Evolutionary conservation across 179 eudicot genomes (phyloP).

Genomic region (Drosera spatulata): DNA sequence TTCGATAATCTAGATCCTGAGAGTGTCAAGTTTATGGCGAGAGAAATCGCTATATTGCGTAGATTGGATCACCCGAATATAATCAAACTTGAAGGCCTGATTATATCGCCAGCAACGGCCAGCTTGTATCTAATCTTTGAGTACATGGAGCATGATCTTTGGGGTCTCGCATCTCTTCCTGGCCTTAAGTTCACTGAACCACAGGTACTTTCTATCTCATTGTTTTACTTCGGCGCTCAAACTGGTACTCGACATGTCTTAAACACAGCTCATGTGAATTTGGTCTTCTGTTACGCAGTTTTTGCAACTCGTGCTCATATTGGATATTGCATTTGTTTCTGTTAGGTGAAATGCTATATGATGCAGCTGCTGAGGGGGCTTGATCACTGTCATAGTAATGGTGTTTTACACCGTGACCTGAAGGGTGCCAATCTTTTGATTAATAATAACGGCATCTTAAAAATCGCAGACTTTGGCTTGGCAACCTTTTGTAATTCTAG

Average conservation of each 20-base stretch:
- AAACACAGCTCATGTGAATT: neutral
- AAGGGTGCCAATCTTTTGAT: conserved; percentile 83
- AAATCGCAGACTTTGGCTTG: conserved; percentile 83
- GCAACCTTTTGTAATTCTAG: conserved; percentile 67
- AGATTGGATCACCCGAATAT: conserved; percentile 73
- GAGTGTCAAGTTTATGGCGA: conserved; percentile 78
- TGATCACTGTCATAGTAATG: conserved; percentile 75
- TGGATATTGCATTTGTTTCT: no score
- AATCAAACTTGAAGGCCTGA: conserved; percentile 67
- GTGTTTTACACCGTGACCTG: conserved; percentile 79
- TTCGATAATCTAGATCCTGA: conserved; percentile 82
- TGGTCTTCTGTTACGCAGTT: neutral
- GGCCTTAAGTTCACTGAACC: conserved; percentile 54
- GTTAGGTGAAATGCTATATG: conserved; percentile 77
- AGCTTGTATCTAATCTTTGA: conserved; percentile 69
- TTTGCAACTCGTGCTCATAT: neutral
- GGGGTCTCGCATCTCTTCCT: conserved; percentile 76
- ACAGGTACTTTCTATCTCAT: conserved; percentile 18
- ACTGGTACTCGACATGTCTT: no score
- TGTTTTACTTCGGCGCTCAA: neutral
- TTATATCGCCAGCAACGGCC: conserved; percentile 70
- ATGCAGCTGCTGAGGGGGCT: conserved; percentile 69
- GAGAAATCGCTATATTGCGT: conserved; percentile 72
- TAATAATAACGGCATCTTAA: conserved; percentile 57
- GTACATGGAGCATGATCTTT: conserved; percentile 74